Evolutionary conservation across 2,329 filamentous ascomycete species (phyloP).

Genomic region (Fusarium penzigii): DNA sequence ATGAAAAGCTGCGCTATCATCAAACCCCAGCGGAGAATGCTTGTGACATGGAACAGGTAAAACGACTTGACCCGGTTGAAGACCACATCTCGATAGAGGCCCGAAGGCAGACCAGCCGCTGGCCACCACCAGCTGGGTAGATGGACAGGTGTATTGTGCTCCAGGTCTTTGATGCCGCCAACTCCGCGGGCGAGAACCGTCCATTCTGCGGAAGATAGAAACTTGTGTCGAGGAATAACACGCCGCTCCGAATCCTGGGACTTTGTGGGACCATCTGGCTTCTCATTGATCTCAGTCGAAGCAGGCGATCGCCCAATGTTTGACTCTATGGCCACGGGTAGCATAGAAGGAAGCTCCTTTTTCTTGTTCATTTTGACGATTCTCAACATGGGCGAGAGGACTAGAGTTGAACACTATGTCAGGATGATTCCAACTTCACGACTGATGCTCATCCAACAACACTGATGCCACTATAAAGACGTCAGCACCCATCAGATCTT

Average conservation of each 20-base stretch:
- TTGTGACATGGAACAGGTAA: conserved; percentile 46
- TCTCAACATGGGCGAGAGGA: neutral
- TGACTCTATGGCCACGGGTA: neutral
- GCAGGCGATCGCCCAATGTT: neutral
- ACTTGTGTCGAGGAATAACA: conserved; percentile 33
- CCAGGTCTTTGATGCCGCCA: conserved; percentile 48
- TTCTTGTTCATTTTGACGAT: neutral
- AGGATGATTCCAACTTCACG: neutral
- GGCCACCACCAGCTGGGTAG: conserved; percentile 47
- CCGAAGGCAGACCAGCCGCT: conserved; percentile 47
- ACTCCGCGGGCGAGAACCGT: conserved; percentile 47
- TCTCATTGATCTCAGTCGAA: neutral
- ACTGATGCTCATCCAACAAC: neutral
- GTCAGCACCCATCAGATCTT: neutral
- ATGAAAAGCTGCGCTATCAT: conserved; percentile 52
- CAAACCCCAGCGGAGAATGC: conserved; percentile 44
- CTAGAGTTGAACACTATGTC: neutral
- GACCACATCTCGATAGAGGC: conserved; percentile 52
- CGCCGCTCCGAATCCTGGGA: neutral
- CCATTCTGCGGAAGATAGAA: conserved; percentile 48
- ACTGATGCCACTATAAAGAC: neutral
- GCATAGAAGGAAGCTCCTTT: neutral
- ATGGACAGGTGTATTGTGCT: conserved; percentile 43
- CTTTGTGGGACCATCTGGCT: neutral
- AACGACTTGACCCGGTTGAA: conserved; percentile 45